Percentiles rank a stretch among this genome's conserved stretches.
Evolutionary conservation across 2,329 filamentous ascomycete genomes (phyloP).

Genomic region (Talaromyces sp.): DNA sequence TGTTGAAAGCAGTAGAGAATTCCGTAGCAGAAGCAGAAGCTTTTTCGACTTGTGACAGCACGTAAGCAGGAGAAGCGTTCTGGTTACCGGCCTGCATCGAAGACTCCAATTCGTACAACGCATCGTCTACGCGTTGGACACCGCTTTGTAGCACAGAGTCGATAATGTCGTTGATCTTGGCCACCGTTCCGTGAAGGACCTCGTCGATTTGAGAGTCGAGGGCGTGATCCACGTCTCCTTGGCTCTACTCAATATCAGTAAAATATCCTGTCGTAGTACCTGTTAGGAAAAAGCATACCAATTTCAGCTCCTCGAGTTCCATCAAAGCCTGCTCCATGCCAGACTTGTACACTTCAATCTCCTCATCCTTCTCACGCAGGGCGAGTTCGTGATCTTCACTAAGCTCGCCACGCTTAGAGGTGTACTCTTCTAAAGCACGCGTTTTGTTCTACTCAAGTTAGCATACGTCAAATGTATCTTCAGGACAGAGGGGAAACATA

Average conservation of each 20-base stretch:
- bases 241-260: conserved; percentile 47
- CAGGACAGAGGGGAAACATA: conserved; percentile 28
- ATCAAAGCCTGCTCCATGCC: conserved; percentile 95
- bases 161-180: conserved; percentile 96
- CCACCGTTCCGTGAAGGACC: conserved; percentile 78
- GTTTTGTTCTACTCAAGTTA: conserved; percentile 69
- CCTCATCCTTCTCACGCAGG: conserved; percentile 91
- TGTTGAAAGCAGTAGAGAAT: conserved; percentile 97
- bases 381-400: conserved; percentile 81
- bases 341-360: conserved; percentile 96
- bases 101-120: conserved; percentile 94
- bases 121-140: conserved; percentile 91
- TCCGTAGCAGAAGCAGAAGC: conserved; percentile 91
- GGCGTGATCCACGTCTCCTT: conserved; percentile 72
- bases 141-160: conserved; percentile 93
- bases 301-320: conserved; percentile 81
- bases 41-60: conserved; percentile 96
- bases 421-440: conserved; percentile 78
- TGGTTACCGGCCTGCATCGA: conserved; percentile 99
- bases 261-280: no score
- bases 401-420: conserved; percentile 73
- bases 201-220: conserved; percentile 90
- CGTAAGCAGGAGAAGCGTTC: conserved; percentile 90
- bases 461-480: conserved; percentile 3
- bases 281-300: conserved; percentile 43